These are phyloP conservation scores for Ilyonectria sp. DNA, from an alignment of 2,329 filamentous ascomycete species.

Conservation along the genomic window DNA sequence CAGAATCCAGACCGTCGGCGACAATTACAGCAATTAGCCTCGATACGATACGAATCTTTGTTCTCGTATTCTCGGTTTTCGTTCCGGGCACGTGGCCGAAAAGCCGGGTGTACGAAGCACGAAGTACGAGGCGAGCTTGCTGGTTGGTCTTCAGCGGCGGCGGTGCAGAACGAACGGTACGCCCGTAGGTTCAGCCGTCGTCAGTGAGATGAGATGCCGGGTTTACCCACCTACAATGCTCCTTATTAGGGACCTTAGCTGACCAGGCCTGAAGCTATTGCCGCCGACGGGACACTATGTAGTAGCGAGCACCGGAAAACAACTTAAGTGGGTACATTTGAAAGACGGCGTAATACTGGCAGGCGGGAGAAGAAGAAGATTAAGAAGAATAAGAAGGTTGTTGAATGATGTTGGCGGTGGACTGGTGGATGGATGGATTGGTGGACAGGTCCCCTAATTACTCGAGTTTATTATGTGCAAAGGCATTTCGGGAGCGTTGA, in stretches of 20 bases:
- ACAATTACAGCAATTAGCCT: background rate
- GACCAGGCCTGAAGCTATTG: background rate
- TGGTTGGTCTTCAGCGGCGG: background rate
- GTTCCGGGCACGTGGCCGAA: background rate
- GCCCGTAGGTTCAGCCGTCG: background rate
- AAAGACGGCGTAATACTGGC: too few relatives aligned
- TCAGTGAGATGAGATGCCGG: background rate
- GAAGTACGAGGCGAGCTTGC: background rate
- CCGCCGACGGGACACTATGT: background rate
- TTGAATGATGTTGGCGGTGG: too few relatives aligned
- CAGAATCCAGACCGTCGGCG: background rate
- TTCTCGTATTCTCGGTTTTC: background rate
- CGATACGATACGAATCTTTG: background rate
- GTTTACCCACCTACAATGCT: background rate
- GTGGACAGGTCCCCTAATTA: background rate
- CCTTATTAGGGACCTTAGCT: background rate
- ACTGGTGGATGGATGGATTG: background rate
- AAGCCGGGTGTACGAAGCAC: background rate
- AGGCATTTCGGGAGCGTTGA: constrained; percentile 5
- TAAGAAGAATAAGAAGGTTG: background rate
- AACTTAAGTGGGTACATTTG: background rate
- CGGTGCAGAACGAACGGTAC: background rate
- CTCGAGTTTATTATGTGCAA: background rate
- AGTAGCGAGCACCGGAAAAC: background rate
- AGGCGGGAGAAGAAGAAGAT: background rate